A percentile compares a stretch with the other conserved stretches of the same genome.
These are phyloP conservation scores for Mariannaea elegans DNA, from an alignment of 2,329 filamentous ascomycete species.

Conservation along the genomic window DNA sequence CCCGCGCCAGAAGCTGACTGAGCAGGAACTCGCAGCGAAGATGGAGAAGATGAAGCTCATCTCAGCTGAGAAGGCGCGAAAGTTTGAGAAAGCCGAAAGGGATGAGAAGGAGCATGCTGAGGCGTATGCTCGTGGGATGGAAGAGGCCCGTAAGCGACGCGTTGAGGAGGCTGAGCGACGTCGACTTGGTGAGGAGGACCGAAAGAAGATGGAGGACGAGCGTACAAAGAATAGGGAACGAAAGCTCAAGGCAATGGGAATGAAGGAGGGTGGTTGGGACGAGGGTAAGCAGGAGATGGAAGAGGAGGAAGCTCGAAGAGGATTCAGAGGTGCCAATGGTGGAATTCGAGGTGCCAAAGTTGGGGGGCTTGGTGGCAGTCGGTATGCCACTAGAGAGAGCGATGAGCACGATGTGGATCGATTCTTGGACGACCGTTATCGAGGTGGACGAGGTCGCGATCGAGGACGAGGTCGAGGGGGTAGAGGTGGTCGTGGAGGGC, in stretches of 20 bases:
- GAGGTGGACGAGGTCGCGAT: constrained; percentile 39
- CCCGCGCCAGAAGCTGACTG: constrained; percentile 68
- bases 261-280: constrained; percentile 66
- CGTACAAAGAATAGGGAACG: constrained; percentile 67
- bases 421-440: constrained; percentile 48
- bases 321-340: constrained; percentile 55
- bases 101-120: constrained; percentile 65
- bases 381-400: constrained; percentile 49
- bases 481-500: constrained; percentile 46
- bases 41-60: constrained; percentile 70
- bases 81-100: constrained; percentile 66
- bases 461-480: constrained; percentile 48
- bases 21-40: constrained; percentile 65
- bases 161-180: constrained; percentile 63
- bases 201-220: constrained; percentile 65
- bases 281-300: constrained; percentile 61
- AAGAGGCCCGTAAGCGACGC: constrained; percentile 61
- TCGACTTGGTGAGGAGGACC: constrained; percentile 61
- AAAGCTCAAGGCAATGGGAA: constrained; percentile 67
- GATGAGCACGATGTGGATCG: constrained; percentile 48
- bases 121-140: constrained; percentile 63
- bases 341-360: constrained; percentile 50
- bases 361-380: constrained; percentile 52
- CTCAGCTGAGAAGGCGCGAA: constrained; percentile 65
- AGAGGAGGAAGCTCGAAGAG: constrained; percentile 51